Conservation (phyloP, 768 basidiomycete species). For the Amanita polypyramis region DNA sequence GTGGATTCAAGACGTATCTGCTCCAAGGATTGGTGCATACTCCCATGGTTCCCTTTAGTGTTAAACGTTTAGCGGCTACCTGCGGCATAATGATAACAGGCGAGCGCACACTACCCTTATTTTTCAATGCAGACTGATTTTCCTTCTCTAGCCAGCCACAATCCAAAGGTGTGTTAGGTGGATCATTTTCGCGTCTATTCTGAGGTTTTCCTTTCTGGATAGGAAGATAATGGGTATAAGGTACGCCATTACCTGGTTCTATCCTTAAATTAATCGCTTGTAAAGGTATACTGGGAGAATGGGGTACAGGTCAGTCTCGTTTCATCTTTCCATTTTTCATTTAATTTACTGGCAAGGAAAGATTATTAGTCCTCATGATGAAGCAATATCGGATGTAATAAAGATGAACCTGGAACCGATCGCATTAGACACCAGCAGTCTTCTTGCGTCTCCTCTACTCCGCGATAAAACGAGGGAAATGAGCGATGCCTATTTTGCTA, state of each 20-base stretch:
- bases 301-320: conserved; percentile 53
- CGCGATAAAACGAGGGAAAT: conserved; percentile 50
- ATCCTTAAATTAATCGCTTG: neutral
- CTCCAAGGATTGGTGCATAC: conserved; percentile 69
- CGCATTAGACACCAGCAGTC: conserved; percentile 29
- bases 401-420: conserved; percentile 45
- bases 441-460: conserved; percentile 30
- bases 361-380: conserved; percentile 82
- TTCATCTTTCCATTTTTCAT: neutral
- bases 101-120: conserved; percentile 16
- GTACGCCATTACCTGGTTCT: conserved; percentile 20
- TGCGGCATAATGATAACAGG: conserved; percentile 91
- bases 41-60: conserved; percentile 77
- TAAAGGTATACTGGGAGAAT: conserved; percentile 84
- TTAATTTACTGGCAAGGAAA: conserved; percentile 18
- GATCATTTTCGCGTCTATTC: neutral
- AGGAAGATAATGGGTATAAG: conserved; percentile 89
- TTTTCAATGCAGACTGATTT: conserved; percentile 2
- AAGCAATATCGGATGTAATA: conserved; percentile 64
- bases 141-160: conserved; percentile 66
- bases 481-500: conserved; percentile 45
- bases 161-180: conserved; percentile 57
- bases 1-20: conserved; percentile 60
- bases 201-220: neutral
- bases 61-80: conserved; percentile 55